phyloP scores from a whole-genome alignment of 192 early-diverging fungal species.

The Rhizoclosmatium globosum region DNA sequence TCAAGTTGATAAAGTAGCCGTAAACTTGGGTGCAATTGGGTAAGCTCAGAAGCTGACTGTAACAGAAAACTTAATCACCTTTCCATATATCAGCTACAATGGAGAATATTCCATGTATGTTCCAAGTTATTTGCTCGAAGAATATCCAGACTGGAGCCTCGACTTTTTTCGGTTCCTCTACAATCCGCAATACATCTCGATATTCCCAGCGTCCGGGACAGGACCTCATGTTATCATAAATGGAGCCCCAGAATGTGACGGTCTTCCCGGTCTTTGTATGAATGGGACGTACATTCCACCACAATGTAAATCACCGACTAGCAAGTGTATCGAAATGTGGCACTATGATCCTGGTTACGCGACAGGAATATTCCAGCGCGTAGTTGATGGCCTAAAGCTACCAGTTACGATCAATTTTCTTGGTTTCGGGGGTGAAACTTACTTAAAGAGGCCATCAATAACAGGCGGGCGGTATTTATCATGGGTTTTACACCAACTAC shows the following conservation, averaged over 20 bases:
- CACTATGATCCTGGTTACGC: too few species aligned
- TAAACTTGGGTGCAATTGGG: not conserved
- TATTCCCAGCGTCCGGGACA: not conserved
- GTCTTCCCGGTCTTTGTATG: not conserved
- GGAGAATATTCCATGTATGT: constrained; percentile 7
- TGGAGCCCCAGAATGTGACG: not conserved
- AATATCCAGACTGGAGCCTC: constrained; percentile 17
- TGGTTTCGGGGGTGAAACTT: not conserved
- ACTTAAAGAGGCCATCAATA: not conserved
- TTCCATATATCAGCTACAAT: not conserved
- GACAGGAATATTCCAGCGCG: not conserved
- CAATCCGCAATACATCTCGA: not conserved
- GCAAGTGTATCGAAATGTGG: too few species aligned
- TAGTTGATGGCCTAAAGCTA: not conserved
- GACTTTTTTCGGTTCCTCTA: constrained; percentile 30
- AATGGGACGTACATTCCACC: constrained; percentile 6
- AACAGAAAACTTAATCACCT: too few species aligned
- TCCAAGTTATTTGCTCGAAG: not conserved
- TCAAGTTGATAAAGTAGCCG: too few species aligned
- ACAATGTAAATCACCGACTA: too few species aligned
- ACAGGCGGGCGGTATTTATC: not conserved
- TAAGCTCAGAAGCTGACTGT: too few species aligned
- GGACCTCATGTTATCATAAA: not conserved
- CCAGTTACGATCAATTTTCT: not conserved
- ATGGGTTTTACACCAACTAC: constrained; percentile 17